These are phyloP conservation scores for Pyrus betulifolia DNA, from an alignment of 306 rosid genomes.

Conservation along the genomic window DNA sequence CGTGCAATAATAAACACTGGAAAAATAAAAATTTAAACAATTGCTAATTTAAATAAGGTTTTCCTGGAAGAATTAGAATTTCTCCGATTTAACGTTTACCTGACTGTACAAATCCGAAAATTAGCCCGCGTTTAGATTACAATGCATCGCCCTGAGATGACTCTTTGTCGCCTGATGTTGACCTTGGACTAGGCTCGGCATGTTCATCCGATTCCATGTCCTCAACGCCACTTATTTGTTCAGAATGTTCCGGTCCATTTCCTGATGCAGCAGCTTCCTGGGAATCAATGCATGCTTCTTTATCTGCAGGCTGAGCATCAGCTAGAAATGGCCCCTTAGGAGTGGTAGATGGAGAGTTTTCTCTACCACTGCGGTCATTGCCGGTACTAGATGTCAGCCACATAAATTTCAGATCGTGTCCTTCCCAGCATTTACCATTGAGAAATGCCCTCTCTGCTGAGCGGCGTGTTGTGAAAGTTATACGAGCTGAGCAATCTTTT, in stretches of 20 bases:
- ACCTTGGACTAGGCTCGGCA: constrained; percentile 20
- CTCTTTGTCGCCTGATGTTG: constrained; percentile 34
- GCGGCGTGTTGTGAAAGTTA: constrained; percentile 51
- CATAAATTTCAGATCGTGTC: constrained; percentile 46
- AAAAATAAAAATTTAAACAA: constrained; percentile 36
- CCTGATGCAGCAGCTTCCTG: constrained; percentile 33
- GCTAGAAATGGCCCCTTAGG: constrained; percentile 32
- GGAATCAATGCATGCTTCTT: constrained; percentile 11
- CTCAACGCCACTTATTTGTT: constrained; percentile 30
- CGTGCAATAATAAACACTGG: constrained; percentile 32
- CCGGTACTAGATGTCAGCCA: constrained; percentile 53
- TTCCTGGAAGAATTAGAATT: constrained; percentile 44
- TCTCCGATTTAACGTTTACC: constrained; percentile 52
- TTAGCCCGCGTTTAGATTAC: constrained; percentile 44
- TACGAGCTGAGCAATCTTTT: constrained; percentile 22
- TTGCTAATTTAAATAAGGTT: constrained; percentile 16
- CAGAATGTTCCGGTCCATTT: constrained; percentile 23
- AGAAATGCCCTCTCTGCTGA: constrained; percentile 72
- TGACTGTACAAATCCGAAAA: constrained; percentile 72
- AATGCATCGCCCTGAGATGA: constrained; percentile 31
- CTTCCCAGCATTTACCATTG: constrained; percentile 73
- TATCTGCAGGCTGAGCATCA: constrained; percentile 34
- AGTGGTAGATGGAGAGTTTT: constrained; percentile 39
- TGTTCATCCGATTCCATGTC: constrained; percentile 37
- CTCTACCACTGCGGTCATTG: constrained; percentile 33